Conservation (phyloP, 139 green algal species). For the Chlamydomonas sphaeroides region DNA sequence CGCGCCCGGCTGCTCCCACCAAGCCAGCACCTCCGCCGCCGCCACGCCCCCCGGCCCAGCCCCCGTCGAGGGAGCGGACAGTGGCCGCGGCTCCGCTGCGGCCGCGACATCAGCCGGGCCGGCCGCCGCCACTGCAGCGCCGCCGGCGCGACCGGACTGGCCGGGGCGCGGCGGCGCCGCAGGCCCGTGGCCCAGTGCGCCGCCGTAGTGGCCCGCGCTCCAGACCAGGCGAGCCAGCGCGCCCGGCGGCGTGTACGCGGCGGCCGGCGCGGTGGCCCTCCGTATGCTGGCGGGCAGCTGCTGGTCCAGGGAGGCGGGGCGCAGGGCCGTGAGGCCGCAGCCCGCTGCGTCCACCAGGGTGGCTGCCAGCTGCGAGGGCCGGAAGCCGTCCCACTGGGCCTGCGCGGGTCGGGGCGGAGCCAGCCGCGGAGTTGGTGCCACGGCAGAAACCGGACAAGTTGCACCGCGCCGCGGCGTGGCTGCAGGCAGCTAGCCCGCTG, state of each 20-base stretch:
- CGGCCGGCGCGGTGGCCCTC: neutral
- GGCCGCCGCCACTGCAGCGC: too few relatives aligned
- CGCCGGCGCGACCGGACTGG: too few relatives aligned
- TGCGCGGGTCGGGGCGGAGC: too few relatives aligned
- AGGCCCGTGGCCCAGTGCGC: neutral
- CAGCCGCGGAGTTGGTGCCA: too few relatives aligned
- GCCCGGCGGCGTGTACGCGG: neutral
- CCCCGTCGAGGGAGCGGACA: neutral
- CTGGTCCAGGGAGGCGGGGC: neutral
- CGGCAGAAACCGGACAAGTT: too few relatives aligned
- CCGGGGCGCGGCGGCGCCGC: too few relatives aligned
- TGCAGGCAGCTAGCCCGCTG: too few relatives aligned
- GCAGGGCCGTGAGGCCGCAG: neutral
- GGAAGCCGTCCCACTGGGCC: conserved; percentile 12
- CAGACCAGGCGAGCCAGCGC: conserved; percentile 11
- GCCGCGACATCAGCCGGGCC: too few relatives aligned
- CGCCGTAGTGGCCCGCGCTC: conserved; percentile 3
- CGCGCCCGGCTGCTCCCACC: conserved; percentile 6
- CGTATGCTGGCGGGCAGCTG: conserved; percentile 9
- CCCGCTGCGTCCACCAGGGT: conserved; percentile 8
- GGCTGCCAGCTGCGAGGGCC: conserved; percentile 7
- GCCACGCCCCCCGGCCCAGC: neutral
- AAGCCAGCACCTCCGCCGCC: neutral
- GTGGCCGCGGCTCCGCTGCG: neutral
- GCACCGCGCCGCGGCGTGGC: too few relatives aligned